phyloP scores from a whole-genome alignment of 2,329 filamentous ascomycete genomes.

The Dactylonectria estremocensis region DNA sequence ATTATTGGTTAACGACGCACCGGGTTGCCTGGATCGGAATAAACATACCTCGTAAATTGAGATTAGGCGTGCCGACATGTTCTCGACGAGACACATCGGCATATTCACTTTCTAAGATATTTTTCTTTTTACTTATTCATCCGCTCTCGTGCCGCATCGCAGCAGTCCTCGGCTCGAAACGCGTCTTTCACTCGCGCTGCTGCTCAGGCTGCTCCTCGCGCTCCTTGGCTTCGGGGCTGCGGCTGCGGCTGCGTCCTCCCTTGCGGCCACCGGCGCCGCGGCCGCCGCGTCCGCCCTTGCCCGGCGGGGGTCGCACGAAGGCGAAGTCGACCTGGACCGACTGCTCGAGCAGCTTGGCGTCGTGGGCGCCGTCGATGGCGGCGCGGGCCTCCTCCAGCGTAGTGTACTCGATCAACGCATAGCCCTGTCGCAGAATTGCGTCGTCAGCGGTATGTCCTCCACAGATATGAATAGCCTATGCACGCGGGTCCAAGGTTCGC shows the following conservation, averaged over 20 bases:
- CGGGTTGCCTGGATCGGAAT: background rate
- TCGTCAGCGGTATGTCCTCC: background rate
- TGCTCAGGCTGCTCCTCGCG: slow-evolving; percentile 48
- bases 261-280: slow-evolving; percentile 58
- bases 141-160: background rate
- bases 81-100: slow-evolving; percentile 47
- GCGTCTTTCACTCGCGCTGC: slow-evolving; percentile 47
- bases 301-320: slow-evolving; percentile 84
- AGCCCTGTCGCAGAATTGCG: slow-evolving; percentile 70
- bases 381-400: slow-evolving; percentile 84
- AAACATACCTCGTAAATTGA: slow-evolving; percentile 46
- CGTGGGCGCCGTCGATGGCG: slow-evolving; percentile 86
- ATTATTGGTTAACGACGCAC: slow-evolving; percentile 14
- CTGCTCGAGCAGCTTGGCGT: slow-evolving; percentile 85
- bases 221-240: slow-evolving; percentile 62
- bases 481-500: background rate
- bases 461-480: background rate
- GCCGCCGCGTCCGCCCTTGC: slow-evolving; percentile 57
- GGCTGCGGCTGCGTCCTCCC: slow-evolving; percentile 64
- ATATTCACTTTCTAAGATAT: slow-evolving; percentile 7
- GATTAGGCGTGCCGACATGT: slow-evolving; percentile 50
- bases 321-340: slow-evolving; percentile 87
- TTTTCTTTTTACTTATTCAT: slow-evolving; percentile 4
- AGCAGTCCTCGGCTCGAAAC: slow-evolving; percentile 1
- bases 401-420: slow-evolving; percentile 87